Evolutionary conservation across 2,329 filamentous ascomycete species (phyloP), one percentile per base, ranked within the genome.

Genomic region (Sporothrix inflata): DNA sequence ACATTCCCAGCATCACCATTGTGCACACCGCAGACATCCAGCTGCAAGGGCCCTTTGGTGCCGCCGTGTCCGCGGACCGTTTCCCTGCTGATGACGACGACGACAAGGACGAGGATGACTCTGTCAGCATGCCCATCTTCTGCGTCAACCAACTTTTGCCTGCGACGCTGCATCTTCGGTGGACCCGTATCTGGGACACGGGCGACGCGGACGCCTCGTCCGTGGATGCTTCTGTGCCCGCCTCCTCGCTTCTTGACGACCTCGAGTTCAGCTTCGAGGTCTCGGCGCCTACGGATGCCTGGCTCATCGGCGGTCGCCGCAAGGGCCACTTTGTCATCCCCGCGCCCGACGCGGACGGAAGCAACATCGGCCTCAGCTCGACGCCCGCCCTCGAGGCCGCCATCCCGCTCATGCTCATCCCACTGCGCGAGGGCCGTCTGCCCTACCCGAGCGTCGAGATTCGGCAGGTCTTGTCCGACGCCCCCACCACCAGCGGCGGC

Each of bases 221-320:
- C 3, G 11, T 30, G 2, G 57, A 63, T 16, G 11, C 30, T 1
- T 61, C 57, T 4, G 38, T 2, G 8, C 19, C 38, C 9, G 21
- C 60, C 60, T 65, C 60, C 11, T 65, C 60, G 38, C 60, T 65
- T 19, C n/a, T 8, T 1, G 60, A 11, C 75, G 85, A 89, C 27
- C 84, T 94, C 1, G 90, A 94, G 74, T 97, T 97, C 78, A 89
- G 91, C 75, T 97, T 96, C 80, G 94, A 97, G 76, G 85, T 98
- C 27, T 89, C 89, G 16, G 91, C 91, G 0, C 88, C 90, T 19
- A 83, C 87, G 1, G 94, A 95, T 51, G 86, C 88, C 0, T 98
- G 95, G 95, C 87, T 98, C 1, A 84, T 98, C 3, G 94, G 94
- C 27, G 95, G 94, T 0, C 89, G 91, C 57, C 87, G 92, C 66